Percentiles rank a stretch among this genome's conserved stretches.
phyloP scores from a whole-genome alignment of 805 yeast species.

The Metschnikowia reukaufii region DNA sequence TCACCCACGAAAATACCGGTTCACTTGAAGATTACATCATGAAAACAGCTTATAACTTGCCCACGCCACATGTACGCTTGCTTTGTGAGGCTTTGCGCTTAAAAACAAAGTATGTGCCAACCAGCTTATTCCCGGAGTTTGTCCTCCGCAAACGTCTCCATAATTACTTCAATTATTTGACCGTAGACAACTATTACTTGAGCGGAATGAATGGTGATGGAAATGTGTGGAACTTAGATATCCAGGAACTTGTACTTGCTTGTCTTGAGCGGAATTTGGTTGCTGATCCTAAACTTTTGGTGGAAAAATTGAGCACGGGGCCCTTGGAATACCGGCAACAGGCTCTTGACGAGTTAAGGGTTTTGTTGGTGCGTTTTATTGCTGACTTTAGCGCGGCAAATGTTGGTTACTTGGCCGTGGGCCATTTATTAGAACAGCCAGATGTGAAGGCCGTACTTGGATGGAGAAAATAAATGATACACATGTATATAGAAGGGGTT shows the following conservation, averaged over 20 bases:
- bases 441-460: slow-evolving; percentile 1
- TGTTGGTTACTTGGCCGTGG: slow-evolving; percentile 37
- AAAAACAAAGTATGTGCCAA: slow-evolving; percentile 42
- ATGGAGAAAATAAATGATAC: slow-evolving; percentile 7
- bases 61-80: slow-evolving; percentile 35
- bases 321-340: slow-evolving; percentile 13
- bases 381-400: slow-evolving; percentile 42
- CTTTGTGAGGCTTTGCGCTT: slow-evolving; percentile 39
- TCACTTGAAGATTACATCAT: slow-evolving; percentile 28
- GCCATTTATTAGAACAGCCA: slow-evolving; percentile 20
- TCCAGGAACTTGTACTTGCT: slow-evolving; percentile 52
- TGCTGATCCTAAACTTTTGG: slow-evolving; percentile 23
- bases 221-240: slow-evolving; percentile 46
- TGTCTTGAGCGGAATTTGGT: slow-evolving; percentile 59
- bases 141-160: slow-evolving; percentile 37
- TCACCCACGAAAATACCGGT: slow-evolving; percentile 2
- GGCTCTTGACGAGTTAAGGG: slow-evolving; percentile 31
- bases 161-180: slow-evolving; percentile 42
- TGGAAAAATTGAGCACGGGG: slow-evolving; percentile 20
- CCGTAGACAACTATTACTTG: slow-evolving; percentile 53
- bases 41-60: slow-evolving; percentile 50
- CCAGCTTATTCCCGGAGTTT: slow-evolving; percentile 37
- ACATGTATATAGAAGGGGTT: too few relatives aligned
- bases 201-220: slow-evolving; percentile 38
- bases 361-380: slow-evolving; percentile 40